Evolutionary conservation across 2,329 filamentous ascomycete genomes (phyloP).

Genomic region (Verticillium zaregamsianum): DNA sequence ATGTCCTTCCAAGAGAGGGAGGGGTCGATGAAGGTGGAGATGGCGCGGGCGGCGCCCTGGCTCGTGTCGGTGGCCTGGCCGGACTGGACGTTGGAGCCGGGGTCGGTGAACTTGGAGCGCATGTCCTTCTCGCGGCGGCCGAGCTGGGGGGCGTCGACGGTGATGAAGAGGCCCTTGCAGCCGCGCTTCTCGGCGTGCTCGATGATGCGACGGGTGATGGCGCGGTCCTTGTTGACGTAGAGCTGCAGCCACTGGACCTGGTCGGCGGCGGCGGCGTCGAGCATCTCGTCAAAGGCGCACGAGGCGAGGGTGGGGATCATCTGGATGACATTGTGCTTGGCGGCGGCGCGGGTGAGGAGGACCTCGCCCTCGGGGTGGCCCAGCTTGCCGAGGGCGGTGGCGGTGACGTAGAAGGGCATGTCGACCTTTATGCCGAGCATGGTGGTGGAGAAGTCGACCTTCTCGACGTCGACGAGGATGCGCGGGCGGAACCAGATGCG

Average conservation of each 20-base stretch:
- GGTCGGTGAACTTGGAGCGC: conserved; percentile 85
- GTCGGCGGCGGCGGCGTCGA: conserved; percentile 73
- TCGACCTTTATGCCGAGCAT: conserved; percentile 86
- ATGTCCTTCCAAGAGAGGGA: conserved; percentile 91
- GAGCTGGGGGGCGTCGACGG: conserved; percentile 93
- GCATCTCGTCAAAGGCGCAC: conserved; percentile 95
- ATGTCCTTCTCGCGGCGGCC: conserved; percentile 97
- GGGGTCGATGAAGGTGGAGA: conserved; percentile 95
- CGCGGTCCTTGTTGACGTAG: conserved; percentile 94
- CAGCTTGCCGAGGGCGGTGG: conserved; percentile 91
- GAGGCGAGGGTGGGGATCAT: conserved; percentile 98
- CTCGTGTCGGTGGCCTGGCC: conserved; percentile 75
- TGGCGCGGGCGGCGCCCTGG: conserved; percentile 91
- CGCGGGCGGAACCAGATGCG: conserved; percentile 95
- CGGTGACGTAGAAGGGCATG: conserved; percentile 94
- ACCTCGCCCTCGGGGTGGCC: conserved; percentile 94
- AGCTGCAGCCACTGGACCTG: conserved; percentile 97
- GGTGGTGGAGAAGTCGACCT: conserved; percentile 80
- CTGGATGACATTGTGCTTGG: conserved; percentile 85
- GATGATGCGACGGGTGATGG: conserved; percentile 85
- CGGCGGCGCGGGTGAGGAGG: conserved; percentile 77
- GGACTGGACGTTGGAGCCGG: conserved; percentile 76
- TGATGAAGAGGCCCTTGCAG: conserved; percentile 96
- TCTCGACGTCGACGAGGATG: conserved; percentile 83
- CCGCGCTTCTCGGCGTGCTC: conserved; percentile 87